phyloP scores from a whole-genome alignment of 805 yeast species.

The Pichia manshurica region DNA sequence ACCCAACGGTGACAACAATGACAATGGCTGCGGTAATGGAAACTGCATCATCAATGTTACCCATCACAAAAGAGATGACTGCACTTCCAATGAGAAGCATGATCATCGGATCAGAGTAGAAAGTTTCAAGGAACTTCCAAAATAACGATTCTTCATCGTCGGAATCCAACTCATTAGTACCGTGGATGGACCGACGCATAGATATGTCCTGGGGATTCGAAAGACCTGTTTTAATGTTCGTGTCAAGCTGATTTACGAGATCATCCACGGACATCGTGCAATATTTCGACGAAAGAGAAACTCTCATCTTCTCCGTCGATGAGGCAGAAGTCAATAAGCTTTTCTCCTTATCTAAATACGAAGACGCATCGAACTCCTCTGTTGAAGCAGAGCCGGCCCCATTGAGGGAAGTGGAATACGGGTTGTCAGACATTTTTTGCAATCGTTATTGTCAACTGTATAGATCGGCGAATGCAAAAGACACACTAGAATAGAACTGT shows the following conservation, averaged over 20 bases:
- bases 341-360: slow-evolving; percentile 9
- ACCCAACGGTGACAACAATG: slow-evolving; percentile 94
- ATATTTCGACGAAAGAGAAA: slow-evolving; percentile 47
- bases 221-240: slow-evolving; percentile 59
- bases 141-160: slow-evolving; percentile 75
- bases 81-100: slow-evolving; percentile 88
- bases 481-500: too few species aligned
- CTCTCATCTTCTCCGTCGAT: slow-evolving; percentile 17
- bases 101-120: slow-evolving; percentile 88
- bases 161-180: slow-evolving; percentile 67
- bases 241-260: slow-evolving; percentile 53
- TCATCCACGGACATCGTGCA: slow-evolving; percentile 61
- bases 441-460: background rate
- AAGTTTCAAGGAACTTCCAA: slow-evolving; percentile 71
- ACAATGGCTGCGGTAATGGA: slow-evolving; percentile 86
- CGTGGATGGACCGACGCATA: slow-evolving; percentile 68
- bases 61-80: slow-evolving; percentile 78
- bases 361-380: slow-evolving; percentile 10
- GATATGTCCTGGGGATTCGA: slow-evolving; percentile 63
- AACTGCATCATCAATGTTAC: slow-evolving; percentile 95
- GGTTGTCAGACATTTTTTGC: slow-evolving; percentile 15
- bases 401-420: slow-evolving; percentile 11
- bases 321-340: slow-evolving; percentile 13
- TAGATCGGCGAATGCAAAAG: too few species aligned
- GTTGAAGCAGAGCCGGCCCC: slow-evolving; percentile 10